phyloP scores from a whole-genome alignment of 2,329 filamentous ascomycete species.

The Xylaria sp. region DNA sequence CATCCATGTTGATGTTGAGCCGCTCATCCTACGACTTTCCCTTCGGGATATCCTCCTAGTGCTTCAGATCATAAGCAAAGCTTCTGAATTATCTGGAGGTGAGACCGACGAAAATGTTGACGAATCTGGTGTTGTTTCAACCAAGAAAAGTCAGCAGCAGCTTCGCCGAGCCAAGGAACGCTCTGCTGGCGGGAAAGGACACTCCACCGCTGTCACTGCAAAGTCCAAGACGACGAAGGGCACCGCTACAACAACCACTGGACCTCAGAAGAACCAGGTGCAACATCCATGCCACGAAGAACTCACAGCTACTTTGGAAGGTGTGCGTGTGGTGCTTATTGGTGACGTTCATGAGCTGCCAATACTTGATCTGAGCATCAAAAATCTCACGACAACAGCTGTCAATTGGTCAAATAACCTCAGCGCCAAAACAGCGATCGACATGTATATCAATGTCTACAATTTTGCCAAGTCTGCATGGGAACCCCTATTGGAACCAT shows the following conservation, averaged over 20 bases:
- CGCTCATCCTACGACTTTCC: slow-evolving; percentile 82
- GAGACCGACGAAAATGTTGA: slow-evolving; percentile 53
- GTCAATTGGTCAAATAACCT: slow-evolving; percentile 87
- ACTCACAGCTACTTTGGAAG: slow-evolving; percentile 78
- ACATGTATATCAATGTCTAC: slow-evolving; percentile 94
- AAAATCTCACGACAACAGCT: slow-evolving; percentile 78
- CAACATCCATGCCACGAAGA: slow-evolving; percentile 57
- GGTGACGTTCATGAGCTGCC: slow-evolving; percentile 94
- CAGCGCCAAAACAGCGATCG: slow-evolving; percentile 82
- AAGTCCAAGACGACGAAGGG: slow-evolving; percentile 39
- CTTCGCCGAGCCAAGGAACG: slow-evolving; percentile 45
- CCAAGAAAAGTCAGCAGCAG: slow-evolving; percentile 53
- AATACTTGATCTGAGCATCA: slow-evolving; percentile 88
- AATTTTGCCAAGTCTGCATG: slow-evolving; percentile 99
- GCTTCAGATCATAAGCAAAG: slow-evolving; percentile 85
- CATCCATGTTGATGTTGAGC: slow-evolving; percentile 84
- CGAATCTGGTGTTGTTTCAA: slow-evolving; percentile 38
- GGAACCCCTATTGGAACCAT: slow-evolving; percentile 94
- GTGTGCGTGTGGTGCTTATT: slow-evolving; percentile 86
- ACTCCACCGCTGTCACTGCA: slow-evolving; percentile 44
- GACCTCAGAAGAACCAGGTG: slow-evolving; percentile 25
- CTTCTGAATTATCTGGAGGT: slow-evolving; percentile 75
- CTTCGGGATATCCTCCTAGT: slow-evolving; percentile 91
- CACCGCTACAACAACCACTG: slow-evolving; percentile 29
- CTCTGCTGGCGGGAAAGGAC: slow-evolving; percentile 51